Base-by-base conservation (phyloP, 345 rosid species). In the Microthlaspi erraticum region DNA sequence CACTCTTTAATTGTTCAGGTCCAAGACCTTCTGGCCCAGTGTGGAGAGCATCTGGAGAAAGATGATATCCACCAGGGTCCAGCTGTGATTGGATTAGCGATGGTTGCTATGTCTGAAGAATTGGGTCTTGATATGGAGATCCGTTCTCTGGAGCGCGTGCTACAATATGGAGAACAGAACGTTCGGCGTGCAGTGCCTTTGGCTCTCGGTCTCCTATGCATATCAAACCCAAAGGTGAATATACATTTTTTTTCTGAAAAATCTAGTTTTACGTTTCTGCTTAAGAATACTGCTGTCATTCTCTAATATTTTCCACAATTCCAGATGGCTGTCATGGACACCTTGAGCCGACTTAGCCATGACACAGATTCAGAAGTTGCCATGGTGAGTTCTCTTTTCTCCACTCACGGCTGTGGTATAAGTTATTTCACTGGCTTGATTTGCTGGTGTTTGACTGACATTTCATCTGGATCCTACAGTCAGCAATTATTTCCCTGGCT, bases 21-120 rank as follows among this genome's bases (percentile, higher is more conserved):
- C 51, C 97, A 94, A 80, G 88, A 86, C 77, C 94, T 94, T 75
- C 85, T 91, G 26, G 91, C 87, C 67, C 87, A 88, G 75, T 95
- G 99, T 74, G 89, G 89, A 52, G 90, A 89, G 48, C 96, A 89
- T 84, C 85, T 89, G 37, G 98, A 90, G 78, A 90, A 88, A 68
- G 91, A 90, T 42, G 97, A 88, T 66, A 84, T 82, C 57, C 88
- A 89, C 80, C 98, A 95, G 76, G 99, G 97, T 23, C 91, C 97
- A 43, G 99, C 96, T 58, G 92, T 95, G 50, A 90, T 95, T 73
- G 99, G 99, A 70, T 83, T 95, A 76, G 97, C 97, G n/a, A 83
- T 95, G 97, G 92, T 92, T 19, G 93, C 98, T 60, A 95, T 95
- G 98, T 93, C 97, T 55, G 97, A 95, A 85, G 99, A 95, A 70